These are phyloP conservation scores for Mortierella hygrophila DNA, from an alignment of 192 early-diverging fungal species.

Conservation along the genomic window DNA sequence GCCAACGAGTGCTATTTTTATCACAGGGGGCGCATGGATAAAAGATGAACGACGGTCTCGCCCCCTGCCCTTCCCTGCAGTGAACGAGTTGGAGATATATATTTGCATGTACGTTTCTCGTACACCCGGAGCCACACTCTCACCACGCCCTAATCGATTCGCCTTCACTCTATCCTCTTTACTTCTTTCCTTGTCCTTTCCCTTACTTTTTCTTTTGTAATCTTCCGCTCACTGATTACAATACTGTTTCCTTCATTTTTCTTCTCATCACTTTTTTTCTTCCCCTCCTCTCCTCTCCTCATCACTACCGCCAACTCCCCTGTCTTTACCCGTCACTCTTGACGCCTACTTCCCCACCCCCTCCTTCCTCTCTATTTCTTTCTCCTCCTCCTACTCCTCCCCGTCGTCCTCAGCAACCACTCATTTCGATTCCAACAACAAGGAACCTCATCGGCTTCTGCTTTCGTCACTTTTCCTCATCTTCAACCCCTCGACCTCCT, in stretches of 20 bases:
- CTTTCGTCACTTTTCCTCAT: not conserved
- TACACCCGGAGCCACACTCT: too few relatives aligned
- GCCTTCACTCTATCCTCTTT: not conserved
- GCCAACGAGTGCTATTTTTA: not conserved
- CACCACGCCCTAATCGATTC: not conserved
- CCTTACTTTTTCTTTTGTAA: not conserved
- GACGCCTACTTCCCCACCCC: not conserved
- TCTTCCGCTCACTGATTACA: not conserved
- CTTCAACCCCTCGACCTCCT: not conserved
- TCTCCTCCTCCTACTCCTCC: not conserved
- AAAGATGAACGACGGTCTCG: not conserved
- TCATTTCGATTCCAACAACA: not conserved
- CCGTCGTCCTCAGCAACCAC: not conserved
- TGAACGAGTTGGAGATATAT: too few relatives aligned
- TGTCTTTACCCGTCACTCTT: conserved; percentile 4
- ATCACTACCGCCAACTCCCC: not conserved
- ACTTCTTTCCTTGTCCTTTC: not conserved
- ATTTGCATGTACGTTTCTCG: too few relatives aligned
- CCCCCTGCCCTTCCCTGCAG: not conserved
- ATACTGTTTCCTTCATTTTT: too few relatives aligned
- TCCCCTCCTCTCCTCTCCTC: not conserved
- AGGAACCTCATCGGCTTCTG: too few relatives aligned
- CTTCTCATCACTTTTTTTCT: not conserved
- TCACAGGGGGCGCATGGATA: not conserved
- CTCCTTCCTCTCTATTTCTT: too few relatives aligned